Percentiles rank a stretch among this genome's conserved stretches.
These are phyloP conservation scores for Solanum pimpinellifolium DNA, from an alignment of 257 asterid genomes.

Conservation along the genomic window DNA sequence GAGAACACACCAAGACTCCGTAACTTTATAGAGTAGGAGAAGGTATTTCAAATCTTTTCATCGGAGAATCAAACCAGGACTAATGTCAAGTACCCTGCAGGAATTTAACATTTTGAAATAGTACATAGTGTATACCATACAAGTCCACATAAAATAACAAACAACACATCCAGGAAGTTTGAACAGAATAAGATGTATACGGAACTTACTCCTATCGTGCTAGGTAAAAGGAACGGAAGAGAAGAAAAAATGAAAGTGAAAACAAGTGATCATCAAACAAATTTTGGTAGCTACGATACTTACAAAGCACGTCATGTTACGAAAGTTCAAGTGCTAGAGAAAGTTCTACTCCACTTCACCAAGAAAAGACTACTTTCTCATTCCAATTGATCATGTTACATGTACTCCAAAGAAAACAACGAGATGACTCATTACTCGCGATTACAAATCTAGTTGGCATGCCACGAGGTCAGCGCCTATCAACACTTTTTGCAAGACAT, in stretches of 20 bases:
- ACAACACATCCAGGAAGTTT: not conserved
- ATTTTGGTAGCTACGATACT: not conserved
- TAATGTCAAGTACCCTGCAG: not conserved
- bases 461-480: not conserved
- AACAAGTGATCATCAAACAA: not conserved
- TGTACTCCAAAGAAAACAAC: not conserved
- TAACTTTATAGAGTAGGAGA: not conserved
- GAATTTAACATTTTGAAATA: not conserved
- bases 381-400: not conserved
- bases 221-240: not conserved
- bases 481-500: not conserved
- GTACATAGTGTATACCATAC: not conserved
- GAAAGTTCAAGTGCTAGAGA: not conserved
- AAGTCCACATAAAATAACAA: no score
- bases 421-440: not conserved
- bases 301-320: not conserved
- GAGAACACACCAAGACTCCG: not conserved
- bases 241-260: not conserved
- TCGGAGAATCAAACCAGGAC: not conserved
- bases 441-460: not conserved
- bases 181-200: not conserved
- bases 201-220: not conserved
- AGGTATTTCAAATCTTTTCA: not conserved
- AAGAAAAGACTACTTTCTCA: not conserved
- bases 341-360: not conserved